Conservation (phyloP, 2,329 filamentous ascomycete genomes). For the Thelonectria blattea region DNA sequence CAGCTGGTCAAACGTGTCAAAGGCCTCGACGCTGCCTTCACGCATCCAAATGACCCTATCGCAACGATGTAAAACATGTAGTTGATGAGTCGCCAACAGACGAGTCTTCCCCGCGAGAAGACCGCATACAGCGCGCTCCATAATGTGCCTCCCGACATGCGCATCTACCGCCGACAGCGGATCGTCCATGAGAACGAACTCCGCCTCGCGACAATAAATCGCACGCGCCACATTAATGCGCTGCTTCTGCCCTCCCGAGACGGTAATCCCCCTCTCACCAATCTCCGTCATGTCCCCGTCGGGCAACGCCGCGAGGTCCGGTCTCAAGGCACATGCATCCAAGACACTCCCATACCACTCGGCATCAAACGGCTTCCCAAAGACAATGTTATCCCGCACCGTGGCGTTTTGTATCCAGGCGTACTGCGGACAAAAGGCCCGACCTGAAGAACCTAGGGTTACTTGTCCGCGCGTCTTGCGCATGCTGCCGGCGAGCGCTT, state of each 20-base stretch:
- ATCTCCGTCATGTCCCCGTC: conserved; percentile 52
- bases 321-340: conserved; percentile 50
- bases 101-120: conserved; percentile 87
- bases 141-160: conserved; percentile 76
- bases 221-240: conserved; percentile 53
- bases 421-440: conserved; percentile 53
- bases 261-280: conserved; percentile 49
- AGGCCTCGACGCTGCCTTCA: conserved; percentile 79
- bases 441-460: background rate
- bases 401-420: conserved; percentile 56
- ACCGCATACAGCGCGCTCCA: conserved; percentile 91
- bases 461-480: conserved; percentile 3
- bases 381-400: conserved; percentile 52
- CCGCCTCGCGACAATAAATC: conserved; percentile 49
- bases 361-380: conserved; percentile 48
- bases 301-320: conserved; percentile 51
- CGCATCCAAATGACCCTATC: conserved; percentile 95
- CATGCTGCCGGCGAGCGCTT: conserved; percentile 72
- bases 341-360: conserved; percentile 53
- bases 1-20: conserved; percentile 90
- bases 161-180: conserved; percentile 72
- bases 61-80: conserved; percentile 89
- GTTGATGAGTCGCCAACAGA: conserved; percentile 90
- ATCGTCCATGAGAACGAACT: conserved; percentile 55
- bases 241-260: conserved; percentile 55